phyloP scores from a whole-genome alignment of 768 basidiomycete species.

The Lentinula sp. region DNA sequence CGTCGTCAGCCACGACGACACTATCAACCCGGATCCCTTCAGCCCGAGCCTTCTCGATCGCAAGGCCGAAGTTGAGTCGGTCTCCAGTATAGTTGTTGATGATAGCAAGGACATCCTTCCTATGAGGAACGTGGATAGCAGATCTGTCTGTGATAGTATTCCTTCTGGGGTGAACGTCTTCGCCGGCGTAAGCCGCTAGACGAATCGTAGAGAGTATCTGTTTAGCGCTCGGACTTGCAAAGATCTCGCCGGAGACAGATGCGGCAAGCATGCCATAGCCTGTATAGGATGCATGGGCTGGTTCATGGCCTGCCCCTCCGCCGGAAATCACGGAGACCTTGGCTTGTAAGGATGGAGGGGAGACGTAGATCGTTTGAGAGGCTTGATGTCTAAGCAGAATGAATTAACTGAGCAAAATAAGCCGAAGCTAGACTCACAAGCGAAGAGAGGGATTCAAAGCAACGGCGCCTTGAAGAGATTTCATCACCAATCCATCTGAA shows the following conservation, averaged over 20 bases:
- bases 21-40: slow-evolving; percentile 30
- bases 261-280: slow-evolving; percentile 52
- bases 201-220: slow-evolving; percentile 47
- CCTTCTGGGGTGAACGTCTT: slow-evolving; percentile 11
- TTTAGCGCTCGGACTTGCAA: slow-evolving; percentile 56
- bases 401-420: neutral
- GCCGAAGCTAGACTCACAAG: slow-evolving; percentile 23
- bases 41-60: slow-evolving; percentile 43
- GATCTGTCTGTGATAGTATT: neutral
- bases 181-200: slow-evolving; percentile 31
- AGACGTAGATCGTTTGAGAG: slow-evolving; percentile 30
- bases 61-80: slow-evolving; percentile 53
- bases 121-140: neutral
- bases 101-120: slow-evolving; percentile 29
- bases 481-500: slow-evolving; percentile 35
- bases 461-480: slow-evolving; percentile 35
- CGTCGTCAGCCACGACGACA: slow-evolving; percentile 52
- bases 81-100: slow-evolving; percentile 52
- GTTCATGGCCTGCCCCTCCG: slow-evolving; percentile 55
- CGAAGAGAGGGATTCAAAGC: slow-evolving; percentile 32
- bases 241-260: slow-evolving; percentile 55
- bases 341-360: slow-evolving; percentile 12
- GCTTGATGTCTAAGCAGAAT: slow-evolving; percentile 23
- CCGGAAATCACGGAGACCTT: slow-evolving; percentile 39
- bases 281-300: slow-evolving; percentile 52